A percentile compares a stretch with the other conserved stretches of the same genome.
Conservation (phyloP, 495 filamentous ascomycete genomes). For the Xylaria acuta region DNA sequence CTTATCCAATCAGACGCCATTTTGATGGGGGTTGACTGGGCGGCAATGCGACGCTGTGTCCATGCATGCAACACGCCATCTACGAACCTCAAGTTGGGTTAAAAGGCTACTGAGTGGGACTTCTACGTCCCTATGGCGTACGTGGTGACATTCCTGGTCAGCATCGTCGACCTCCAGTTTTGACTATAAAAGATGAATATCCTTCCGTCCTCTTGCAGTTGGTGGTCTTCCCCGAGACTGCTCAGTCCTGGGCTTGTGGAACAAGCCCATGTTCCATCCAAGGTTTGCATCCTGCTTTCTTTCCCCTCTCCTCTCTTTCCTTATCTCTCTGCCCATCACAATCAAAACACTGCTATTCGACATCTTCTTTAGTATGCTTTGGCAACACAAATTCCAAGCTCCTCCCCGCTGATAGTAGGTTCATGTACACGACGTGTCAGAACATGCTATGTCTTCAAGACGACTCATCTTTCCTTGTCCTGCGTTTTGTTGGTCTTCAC, state of each 20-base stretch:
- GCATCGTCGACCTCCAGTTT: constrained; percentile 7
- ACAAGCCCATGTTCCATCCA: background rate
- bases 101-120: constrained; percentile 2
- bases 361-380: background rate
- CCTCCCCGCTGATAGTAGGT: background rate
- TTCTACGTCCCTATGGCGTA: background rate
- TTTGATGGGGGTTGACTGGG: background rate
- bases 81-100: background rate
- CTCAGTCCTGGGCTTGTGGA: background rate
- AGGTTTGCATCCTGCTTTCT: background rate
- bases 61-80: background rate
- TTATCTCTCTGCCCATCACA: background rate
- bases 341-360: background rate
- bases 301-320: background rate
- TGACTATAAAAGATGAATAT: background rate
- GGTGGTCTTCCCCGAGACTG: background rate
- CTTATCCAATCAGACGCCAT: background rate
- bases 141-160: background rate
- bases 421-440: background rate
- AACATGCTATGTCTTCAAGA: background rate
- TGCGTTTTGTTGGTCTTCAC: background rate
- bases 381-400: background rate
- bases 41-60: background rate
- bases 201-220: background rate
- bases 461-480: background rate